These are phyloP conservation scores for Apiospora phragmitis DNA, from an alignment of 2,329 filamentous ascomycete species.

Conservation along the genomic window DNA sequence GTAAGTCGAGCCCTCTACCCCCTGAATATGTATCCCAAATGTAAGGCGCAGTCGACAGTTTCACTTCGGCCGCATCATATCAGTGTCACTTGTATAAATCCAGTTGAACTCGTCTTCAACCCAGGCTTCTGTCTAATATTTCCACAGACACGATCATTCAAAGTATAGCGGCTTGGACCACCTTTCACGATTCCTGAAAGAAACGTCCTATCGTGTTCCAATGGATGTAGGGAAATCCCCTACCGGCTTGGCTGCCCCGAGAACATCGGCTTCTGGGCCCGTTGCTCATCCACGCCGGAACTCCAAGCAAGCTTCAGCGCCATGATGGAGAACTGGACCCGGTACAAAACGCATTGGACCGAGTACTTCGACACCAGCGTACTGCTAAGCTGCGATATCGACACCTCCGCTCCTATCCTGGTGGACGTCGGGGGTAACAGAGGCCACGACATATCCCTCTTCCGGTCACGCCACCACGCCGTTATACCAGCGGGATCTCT, in stretches of 20 bases:
- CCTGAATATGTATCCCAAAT: not conserved
- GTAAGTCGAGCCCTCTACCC: not conserved
- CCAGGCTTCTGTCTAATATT: not conserved
- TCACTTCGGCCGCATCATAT: not conserved
- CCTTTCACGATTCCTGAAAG: not conserved
- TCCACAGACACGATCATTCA: not conserved
- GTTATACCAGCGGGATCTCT: slow-evolving; percentile 24
- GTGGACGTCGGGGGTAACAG: slow-evolving; percentile 8
- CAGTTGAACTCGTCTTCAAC: not conserved
- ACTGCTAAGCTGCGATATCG: not conserved
- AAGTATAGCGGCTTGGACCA: not conserved
- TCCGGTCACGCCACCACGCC: slow-evolving; percentile 3
- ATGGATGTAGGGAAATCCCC: not conserved
- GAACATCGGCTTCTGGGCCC: not conserved
- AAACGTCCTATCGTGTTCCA: not conserved
- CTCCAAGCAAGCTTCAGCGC: not conserved
- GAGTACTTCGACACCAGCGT: not conserved
- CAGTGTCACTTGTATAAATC: not conserved
- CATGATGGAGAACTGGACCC: not conserved
- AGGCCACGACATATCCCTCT: slow-evolving; percentile 13
- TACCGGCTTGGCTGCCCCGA: not conserved
- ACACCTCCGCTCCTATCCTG: not conserved
- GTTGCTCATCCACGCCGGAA: not conserved
- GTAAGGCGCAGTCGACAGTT: not conserved
- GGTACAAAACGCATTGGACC: not conserved